phyloP scores from a whole-genome alignment of 2,329 filamentous ascomycete species.

The Truncatella angustata region DNA sequence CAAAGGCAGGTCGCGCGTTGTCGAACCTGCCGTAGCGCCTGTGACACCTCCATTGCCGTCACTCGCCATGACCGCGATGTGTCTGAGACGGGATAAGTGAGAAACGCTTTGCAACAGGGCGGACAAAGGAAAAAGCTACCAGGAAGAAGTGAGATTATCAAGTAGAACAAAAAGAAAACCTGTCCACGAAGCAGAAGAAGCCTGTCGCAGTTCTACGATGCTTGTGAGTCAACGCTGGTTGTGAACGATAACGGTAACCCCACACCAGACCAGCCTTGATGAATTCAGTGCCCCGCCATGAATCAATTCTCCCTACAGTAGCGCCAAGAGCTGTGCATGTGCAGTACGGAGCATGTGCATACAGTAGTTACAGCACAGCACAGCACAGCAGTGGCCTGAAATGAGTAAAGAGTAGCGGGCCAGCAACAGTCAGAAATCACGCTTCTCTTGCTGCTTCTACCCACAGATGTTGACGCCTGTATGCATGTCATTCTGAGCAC shows the following conservation, averaged over 20 bases:
- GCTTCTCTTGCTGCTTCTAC: no score
- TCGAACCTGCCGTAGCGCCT: background rate
- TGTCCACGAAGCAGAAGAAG: background rate
- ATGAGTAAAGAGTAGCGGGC: no score
- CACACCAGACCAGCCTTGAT: no score
- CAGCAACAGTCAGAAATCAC: no score
- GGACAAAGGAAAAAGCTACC: background rate
- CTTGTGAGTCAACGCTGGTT: constrained; percentile 3
- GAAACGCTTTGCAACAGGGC: background rate
- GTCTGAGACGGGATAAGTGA: background rate
- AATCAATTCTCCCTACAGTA: no score
- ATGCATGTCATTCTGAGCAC: no score
- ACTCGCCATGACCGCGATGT: constrained; percentile 6
- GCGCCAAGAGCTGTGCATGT: no score
- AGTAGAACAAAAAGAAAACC: background rate
- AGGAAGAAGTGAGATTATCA: background rate
- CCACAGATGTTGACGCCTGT: no score
- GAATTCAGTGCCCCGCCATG: background rate
- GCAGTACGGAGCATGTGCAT: no score
- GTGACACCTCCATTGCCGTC: background rate
- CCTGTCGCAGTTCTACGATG: background rate
- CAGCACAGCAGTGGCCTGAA: no score
- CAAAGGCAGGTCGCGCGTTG: constrained; percentile 9
- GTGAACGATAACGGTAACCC: background rate
- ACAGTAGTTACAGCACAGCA: no score